Base-by-base conservation (phyloP, 352 stramenopile species). In the Peronospora belbahrii region DNA sequence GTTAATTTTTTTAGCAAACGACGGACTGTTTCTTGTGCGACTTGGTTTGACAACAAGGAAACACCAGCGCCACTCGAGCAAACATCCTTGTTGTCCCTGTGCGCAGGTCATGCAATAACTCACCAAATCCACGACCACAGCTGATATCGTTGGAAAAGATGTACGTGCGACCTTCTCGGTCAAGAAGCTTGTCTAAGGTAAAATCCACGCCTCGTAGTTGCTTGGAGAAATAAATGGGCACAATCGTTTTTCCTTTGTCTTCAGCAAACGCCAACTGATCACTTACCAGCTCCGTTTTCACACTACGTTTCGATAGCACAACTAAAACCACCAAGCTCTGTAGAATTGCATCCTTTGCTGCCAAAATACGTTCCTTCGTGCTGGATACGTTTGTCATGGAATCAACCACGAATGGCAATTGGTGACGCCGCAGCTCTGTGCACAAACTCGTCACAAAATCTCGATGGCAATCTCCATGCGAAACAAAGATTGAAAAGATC, bases 191-290 rank as follows among this genome's bases (percentile, higher is more conserved):
- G 10, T 46, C 42, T 33, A 84, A 51, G 2, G 52, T 52, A 28
- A 45, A 33, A 52, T 83, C 68, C 22, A 85, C 48, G 15, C 80
- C 43, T 20, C 57, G 61, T 1, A 73, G 69, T 13, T 59, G 56
- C 42, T 65, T 74, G 11, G 70, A 83, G 33, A 73, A 84, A 50
- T 87, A 83, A 18, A 88, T 65, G 1, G 80, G 77, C 22, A 88
- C 70, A 56, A 89, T 81, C 19, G 56, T 57, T 61, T 87, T 88
- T 39, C 73, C 79, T 47, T 87, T 87, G 50, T 91, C 79, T 52
- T 88, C 76, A 2, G 76, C 79, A 42, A 88, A 91, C 13, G 74
- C 79, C n/a, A 88, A 51, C 56, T 91, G 76, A 52, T 88, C 76
- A 51, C 76, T 88, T 39, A 92, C 71, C 15, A 92, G 59, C 47